Percentiles rank a stretch among this genome's conserved stretches.
These are phyloP conservation scores for Dryas drummondii DNA, from an alignment of 306 rosid genomes.

Conservation along the genomic window DNA sequence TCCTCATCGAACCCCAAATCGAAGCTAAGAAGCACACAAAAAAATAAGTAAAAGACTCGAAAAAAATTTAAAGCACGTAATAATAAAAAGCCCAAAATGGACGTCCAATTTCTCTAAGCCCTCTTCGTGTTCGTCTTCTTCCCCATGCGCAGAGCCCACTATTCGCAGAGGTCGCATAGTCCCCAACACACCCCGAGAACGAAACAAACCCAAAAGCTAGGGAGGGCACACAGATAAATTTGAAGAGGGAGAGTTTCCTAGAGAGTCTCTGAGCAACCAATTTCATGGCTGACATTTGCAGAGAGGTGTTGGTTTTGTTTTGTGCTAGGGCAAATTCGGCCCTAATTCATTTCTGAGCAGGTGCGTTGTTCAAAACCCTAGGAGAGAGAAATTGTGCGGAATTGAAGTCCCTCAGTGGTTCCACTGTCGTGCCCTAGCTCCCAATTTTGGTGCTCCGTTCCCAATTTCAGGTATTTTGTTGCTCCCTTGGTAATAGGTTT, in stretches of 20 bases:
- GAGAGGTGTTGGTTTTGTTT: conserved; percentile 17
- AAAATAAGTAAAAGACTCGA: not conserved
- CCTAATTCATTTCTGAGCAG: conserved; percentile 28
- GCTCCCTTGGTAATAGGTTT: conserved; percentile 37
- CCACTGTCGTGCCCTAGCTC: conserved; percentile 54
- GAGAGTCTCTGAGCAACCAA: conserved; percentile 30
- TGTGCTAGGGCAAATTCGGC: conserved; percentile 53
- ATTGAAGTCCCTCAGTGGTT: conserved; percentile 24
- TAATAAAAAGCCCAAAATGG: conserved; percentile 71
- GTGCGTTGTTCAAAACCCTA: conserved; percentile 79
- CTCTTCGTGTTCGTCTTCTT: conserved; percentile 59
- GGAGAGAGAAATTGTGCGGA: conserved; percentile 46
- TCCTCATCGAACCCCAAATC: conserved; percentile 9
- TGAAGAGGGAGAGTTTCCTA: conserved; percentile 19
- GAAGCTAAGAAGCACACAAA: not conserved
- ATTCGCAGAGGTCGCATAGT: conserved; percentile 81
- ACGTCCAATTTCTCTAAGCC: conserved; percentile 62
- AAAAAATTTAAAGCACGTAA: not conserved
- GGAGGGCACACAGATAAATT: not conserved
- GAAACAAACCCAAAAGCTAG: not conserved
- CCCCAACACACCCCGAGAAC: conserved; percentile 19
- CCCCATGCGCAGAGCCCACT: conserved; percentile 86
- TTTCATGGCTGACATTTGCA: conserved; percentile 68
- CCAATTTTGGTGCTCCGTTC: conserved; percentile 36
- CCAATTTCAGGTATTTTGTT: conserved; percentile 58